A percentile compares a stretch with the other conserved stretches of the same genome.
phyloP scores from a whole-genome alignment of 1,284 basidiomycete genomes.

The Tylopilus sp. region DNA sequence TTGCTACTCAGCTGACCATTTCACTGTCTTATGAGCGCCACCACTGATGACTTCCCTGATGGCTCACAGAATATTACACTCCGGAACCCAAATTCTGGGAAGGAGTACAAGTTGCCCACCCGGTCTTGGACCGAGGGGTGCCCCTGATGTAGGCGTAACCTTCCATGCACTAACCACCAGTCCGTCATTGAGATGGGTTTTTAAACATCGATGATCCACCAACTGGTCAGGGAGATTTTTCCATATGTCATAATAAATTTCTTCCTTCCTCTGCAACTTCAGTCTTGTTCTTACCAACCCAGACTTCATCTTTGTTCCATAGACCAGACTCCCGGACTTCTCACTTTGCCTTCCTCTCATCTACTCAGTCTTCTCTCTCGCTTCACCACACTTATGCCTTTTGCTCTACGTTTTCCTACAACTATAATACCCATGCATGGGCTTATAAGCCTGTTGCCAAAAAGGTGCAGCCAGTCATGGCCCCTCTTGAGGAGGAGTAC shows the following conservation, averaged over 20 bases:
- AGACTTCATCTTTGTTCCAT: no score
- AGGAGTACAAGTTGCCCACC: no score
- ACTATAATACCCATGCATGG: not conserved
- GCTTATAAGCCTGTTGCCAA: slow-evolving; percentile 7
- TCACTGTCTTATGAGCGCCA: slow-evolving; percentile 6
- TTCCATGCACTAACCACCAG: not conserved
- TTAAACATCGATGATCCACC: slow-evolving; percentile 15
- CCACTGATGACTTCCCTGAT: slow-evolving; percentile 1
- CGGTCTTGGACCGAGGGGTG: not conserved
- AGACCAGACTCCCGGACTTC: no score
- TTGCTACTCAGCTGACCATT: not conserved
- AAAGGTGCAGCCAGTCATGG: not conserved
- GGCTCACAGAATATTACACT: not conserved
- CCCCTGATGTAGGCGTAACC: not conserved
- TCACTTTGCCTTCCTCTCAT: not conserved
- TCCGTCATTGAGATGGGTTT: slow-evolving; percentile 12
- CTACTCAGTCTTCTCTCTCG: not conserved
- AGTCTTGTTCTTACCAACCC: no score
- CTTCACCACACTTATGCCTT: not conserved
- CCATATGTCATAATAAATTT: not conserved
- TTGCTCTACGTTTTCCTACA: not conserved
- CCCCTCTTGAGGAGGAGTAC: not conserved
- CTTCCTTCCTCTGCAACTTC: not conserved
- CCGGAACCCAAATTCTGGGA: no score
- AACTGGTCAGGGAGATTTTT: not conserved